Conservation (phyloP, 2,329 filamentous ascomycete species). For the Pseudogymnoascus sp. region DNA sequence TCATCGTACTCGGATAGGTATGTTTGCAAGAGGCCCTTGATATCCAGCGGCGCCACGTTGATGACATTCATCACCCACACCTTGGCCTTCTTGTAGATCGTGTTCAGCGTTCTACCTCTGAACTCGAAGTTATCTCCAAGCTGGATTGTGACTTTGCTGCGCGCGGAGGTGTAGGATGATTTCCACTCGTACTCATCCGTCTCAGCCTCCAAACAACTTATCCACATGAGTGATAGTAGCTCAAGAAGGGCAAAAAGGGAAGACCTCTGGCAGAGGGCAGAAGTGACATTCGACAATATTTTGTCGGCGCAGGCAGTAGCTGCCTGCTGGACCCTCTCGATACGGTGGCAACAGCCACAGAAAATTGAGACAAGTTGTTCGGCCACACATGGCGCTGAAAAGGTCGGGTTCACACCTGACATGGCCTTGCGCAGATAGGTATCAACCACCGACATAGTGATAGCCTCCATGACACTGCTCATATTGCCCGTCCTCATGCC, state of each 20-base stretch:
- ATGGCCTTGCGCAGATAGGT: slow-evolving; percentile 73
- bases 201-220: slow-evolving; percentile 86
- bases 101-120: slow-evolving; percentile 69
- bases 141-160: slow-evolving; percentile 74
- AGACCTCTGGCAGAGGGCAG: slow-evolving; percentile 78
- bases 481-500: slow-evolving; percentile 62
- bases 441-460: slow-evolving; percentile 62
- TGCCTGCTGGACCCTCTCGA: slow-evolving; percentile 82
- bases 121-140: slow-evolving; percentile 90
- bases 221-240: slow-evolving; percentile 89
- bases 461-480: slow-evolving; percentile 56
- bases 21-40: slow-evolving; percentile 91
- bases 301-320: slow-evolving; percentile 76
- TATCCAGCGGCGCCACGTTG: slow-evolving; percentile 79
- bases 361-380: slow-evolving; percentile 80
- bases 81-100: slow-evolving; percentile 68
- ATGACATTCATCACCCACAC: slow-evolving; percentile 75
- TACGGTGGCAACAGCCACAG: slow-evolving; percentile 84
- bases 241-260: slow-evolving; percentile 91
- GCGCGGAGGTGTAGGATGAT: slow-evolving; percentile 68
- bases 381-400: slow-evolving; percentile 87
- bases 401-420: slow-evolving; percentile 62
- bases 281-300: slow-evolving; percentile 78
- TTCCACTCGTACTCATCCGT: slow-evolving; percentile 88
- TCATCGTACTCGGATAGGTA: slow-evolving; percentile 94